Base-by-base conservation (phyloP, 2,329 filamentous ascomycete genomes). In the Cadophora luteo-olivacea region DNA sequence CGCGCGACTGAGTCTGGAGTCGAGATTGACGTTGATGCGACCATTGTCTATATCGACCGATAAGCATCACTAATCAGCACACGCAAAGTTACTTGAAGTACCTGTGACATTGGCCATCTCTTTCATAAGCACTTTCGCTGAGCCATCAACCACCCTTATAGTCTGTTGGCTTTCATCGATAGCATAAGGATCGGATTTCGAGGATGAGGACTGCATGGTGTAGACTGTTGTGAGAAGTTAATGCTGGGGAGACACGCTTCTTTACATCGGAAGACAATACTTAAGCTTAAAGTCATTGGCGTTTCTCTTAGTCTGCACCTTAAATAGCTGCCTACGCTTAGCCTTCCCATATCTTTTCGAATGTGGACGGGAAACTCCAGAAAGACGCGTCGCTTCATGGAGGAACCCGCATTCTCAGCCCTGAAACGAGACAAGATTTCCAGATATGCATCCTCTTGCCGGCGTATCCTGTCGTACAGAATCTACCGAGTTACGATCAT, bases 1-100 rank as follows among this genome's bases (percentile, higher is more conserved):
- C 1, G 55, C 57, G 24, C 65, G 45, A 49, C 25, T 58, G 32
- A 70, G 65, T 36, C 78, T 80, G 72, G 86, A 83, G 69, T 84
- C 80, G 76, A 88, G 86, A 65, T 82, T 81, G 75, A 87, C 86
- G 73, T 87, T 82, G 74, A 88, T 80, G 69, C 86, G 81, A 41
- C 86, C 86, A 76, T 87, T 55, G 14, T 55, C 52, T 55, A 16
- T 19, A 32, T 16, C 52, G 19, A 11, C 32, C 14, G 9, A 25
- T 55, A 32, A 55, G 52, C 24, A 4, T 32, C n/a, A 12, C 51
- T 25, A 54, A 24, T 14, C 12, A 29, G 9, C 29, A 9, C 29
- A 9, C 29, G 29, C 29, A 29, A 29, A 5, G 3, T 29, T 38
- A 11, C 36, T 38, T 38, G 7, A 55, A 55, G 1, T 55, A 55